Evolutionary conservation across 495 filamentous ascomycete genomes (phyloP).

Genomic region (Penicillium cosmopolitanum): DNA sequence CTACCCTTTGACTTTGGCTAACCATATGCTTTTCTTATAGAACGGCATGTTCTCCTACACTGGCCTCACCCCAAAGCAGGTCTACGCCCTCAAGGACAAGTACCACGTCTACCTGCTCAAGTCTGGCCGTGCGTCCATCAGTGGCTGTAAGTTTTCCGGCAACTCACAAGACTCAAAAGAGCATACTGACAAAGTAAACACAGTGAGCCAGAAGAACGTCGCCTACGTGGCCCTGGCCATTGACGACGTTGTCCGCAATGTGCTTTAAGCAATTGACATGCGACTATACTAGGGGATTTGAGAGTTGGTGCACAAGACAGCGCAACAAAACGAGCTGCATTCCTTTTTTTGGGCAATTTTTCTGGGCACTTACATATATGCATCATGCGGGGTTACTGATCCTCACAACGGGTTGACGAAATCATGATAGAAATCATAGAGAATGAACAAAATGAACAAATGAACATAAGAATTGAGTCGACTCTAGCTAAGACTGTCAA

Average conservation of each 20-base stretch:
- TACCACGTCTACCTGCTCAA: constrained; percentile 55
- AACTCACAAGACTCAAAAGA: background rate
- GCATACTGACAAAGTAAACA: constrained; percentile 11
- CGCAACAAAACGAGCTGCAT: background rate
- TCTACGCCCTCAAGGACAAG: constrained; percentile 48
- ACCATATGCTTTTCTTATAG: constrained; percentile 22
- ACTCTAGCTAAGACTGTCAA: no score
- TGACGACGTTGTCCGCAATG: constrained; percentile 49
- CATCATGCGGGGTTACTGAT: background rate
- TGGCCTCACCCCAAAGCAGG: constrained; percentile 48
- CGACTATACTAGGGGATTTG: background rate
- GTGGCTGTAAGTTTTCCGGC: constrained; percentile 43
- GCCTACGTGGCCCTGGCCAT: constrained; percentile 52
- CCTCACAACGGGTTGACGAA: background rate
- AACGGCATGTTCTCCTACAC: constrained; percentile 60
- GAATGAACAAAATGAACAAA: background rate
- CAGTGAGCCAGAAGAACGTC: constrained; percentile 59
- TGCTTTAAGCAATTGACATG: constrained; percentile 28
- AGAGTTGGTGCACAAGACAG: no score
- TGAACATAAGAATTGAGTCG: background rate
- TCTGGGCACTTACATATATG: background rate
- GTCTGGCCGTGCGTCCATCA: constrained; percentile 52
- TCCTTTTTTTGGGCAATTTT: background rate
- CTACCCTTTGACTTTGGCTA: no score
- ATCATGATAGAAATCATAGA: background rate